Percentiles rank a stretch among this genome's conserved stretches.
Evolutionary conservation across 2,329 filamentous ascomycete genomes (phyloP).

Genomic region (Pseudogymnoascus sp.): DNA sequence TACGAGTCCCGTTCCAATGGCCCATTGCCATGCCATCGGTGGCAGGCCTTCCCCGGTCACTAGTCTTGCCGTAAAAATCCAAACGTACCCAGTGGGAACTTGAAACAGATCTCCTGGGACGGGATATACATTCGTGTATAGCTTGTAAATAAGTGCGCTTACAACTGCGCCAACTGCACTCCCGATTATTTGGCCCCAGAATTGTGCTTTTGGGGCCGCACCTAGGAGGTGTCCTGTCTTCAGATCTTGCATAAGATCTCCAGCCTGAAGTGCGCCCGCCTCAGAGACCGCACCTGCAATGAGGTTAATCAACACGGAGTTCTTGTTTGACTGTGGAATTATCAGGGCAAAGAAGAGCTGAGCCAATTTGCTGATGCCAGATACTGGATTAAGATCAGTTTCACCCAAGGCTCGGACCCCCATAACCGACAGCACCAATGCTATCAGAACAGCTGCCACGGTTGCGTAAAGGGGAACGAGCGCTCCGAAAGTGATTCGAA

Average conservation of each 20-base stretch:
- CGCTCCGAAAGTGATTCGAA: constrained; percentile 75
- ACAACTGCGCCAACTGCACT: constrained; percentile 79
- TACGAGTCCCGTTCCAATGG: constrained; percentile 64
- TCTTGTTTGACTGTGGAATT: constrained; percentile 71
- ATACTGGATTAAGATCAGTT: constrained; percentile 94
- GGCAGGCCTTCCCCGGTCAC: constrained; percentile 89
- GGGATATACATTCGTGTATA: constrained; percentile 85
- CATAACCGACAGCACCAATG: constrained; percentile 74
- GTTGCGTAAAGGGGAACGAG: constrained; percentile 75
- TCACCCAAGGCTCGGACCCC: constrained; percentile 64
- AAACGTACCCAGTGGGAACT: constrained; percentile 90
- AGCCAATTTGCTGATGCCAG: constrained; percentile 91
- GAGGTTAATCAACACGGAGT: constrained; percentile 90
- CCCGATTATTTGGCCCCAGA: constrained; percentile 93
- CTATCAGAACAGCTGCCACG: constrained; percentile 73
- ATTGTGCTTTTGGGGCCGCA: constrained; percentile 88
- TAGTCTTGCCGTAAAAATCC: constrained; percentile 91
- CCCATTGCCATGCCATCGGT: constrained; percentile 74
- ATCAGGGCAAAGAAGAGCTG: constrained; percentile 92
- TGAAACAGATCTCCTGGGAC: constrained; percentile 88
- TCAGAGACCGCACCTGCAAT: constrained; percentile 85
- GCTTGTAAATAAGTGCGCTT: constrained; percentile 77
- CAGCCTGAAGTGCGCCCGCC: constrained; percentile 83
- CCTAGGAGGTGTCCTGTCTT: constrained; percentile 93
- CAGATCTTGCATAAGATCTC: constrained; percentile 93